Base-by-base conservation (phyloP, 495 filamentous ascomycete genomes). In the Pseudomonodictys pantanalensis region DNA sequence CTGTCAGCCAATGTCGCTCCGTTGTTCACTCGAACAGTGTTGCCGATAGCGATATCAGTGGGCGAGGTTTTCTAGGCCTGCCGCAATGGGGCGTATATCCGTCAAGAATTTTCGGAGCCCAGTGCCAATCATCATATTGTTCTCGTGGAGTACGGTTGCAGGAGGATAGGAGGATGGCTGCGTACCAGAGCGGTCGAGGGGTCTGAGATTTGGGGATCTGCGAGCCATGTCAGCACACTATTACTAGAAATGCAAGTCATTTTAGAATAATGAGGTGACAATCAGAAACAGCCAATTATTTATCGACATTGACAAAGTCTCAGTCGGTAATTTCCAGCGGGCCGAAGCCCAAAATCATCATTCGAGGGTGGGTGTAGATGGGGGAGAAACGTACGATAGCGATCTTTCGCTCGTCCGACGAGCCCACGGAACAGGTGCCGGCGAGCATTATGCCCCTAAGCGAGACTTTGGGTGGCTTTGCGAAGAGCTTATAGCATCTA, bases 11-110 rank as follows among this genome's bases (percentile, higher is more conserved):
- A 6, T 23, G n/a, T 26, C 42, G 2, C 24, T 22, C 12, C n/a
- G 41, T 9, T 22, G 22, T 28, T 25, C 59, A 6, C 6, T 28
- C 20, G 17, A 20, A 20, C 39, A 10, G 23, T 17, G 29, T 12
- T 17, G 25, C 29, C 10, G 57, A 4, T 48, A 26, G 42, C 39
- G 44, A 64, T 67, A 81, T 97, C 93, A 98, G 93, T 91, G 89
- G 92, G 90, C 91, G 83, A 96, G 92, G 93, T 96, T 98, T 98
- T 96, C 92, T 96, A 97, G 90, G 93, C 92, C 92, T 95, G 90
- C 90, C 92, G 72, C 90, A 89, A 90, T 83, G 80, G 82, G 91
- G 90, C n/a, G 38, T 90, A 78, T 93, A 77, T 96, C 90, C 85
- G 74, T 91, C 89, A 91, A 79, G 75, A 77, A 75, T 76, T 57